Base-by-base conservation (phyloP, 179 eudicot genomes). In the Vitellaria paradoxa region DNA sequence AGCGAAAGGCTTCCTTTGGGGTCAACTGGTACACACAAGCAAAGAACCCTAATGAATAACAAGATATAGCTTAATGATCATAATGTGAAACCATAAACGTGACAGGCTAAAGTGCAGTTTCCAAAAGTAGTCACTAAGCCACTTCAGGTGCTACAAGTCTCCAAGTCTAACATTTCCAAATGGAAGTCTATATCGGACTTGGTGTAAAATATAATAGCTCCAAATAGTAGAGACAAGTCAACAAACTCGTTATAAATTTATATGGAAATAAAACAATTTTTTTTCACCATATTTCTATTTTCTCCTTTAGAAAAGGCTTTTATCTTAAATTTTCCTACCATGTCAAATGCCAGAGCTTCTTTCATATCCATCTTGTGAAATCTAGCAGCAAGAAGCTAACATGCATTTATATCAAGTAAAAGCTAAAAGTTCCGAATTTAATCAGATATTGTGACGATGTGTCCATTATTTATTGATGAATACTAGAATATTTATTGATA, bases 1-100 rank as follows among this genome's bases (percentile, higher is more conserved):
- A 56, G 26, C 98, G 90, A 65, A 90, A 95, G 14, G 97, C 92
- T 85, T 95, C 98, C 84, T 95, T 93, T 66, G 91, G 95, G 75
- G 99, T 95, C 83, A 91, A 66, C 99, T 95, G 97, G 80, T 67
- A n/a, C 74, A 80, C 57, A 75, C 63, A 81, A 45, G 61, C 65
- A 73, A 55, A 73, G 45, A 62, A 75, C 5, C 71, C 11, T n/a
- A 59, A 78, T 12, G 40, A 20, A 75, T 57, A 4, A 21, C 24
- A 47, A 56, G 63, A 12, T 50, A 9, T 8, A 26, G 47, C 23
- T 11, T 55, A n/a, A 21, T 40, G 52, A 18, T 56, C 14, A 72
- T n/a, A 37, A 75, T 75, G 50, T 18, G 52, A 30, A 50, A 76
- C 65, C 21, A 67, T 52, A 18, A 11, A 7, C 26, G 20, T 4